Evolutionary conservation across 164 flowering plant species (phyloP), one percentile per base, ranked within the genome.

Genomic region (Vitis riparia): DNA sequence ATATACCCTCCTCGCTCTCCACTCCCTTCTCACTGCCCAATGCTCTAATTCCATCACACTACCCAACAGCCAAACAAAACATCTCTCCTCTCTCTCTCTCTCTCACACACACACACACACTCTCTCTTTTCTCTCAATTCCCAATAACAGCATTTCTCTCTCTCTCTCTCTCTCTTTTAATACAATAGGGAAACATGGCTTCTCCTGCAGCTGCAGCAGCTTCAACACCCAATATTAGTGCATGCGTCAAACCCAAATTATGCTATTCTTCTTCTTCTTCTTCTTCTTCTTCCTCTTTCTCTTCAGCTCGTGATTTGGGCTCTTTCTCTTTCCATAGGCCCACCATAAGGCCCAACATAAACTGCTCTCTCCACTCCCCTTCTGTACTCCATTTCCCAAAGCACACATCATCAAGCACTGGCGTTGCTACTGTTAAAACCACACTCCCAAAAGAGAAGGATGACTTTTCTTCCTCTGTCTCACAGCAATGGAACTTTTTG

Each of bases 401-500:
- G 14, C 76, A 75, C 30, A 11, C 69, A 68, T 30, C 5, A 32
- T 55, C 9, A 10, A 14, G 29, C 15, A 52, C 29, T 56, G 7
- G 5, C 2, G 55, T 47, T 11, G 5, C 51, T 23, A n/a, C 64
- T 29, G 59, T 58, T 63, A 29, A 14, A 48, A 8, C 73, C 63
- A 14, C 19, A 5, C 0, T 14, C 51, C 17, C 5, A 23, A 75
- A 47, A 2, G 44, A 66, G 9, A 66, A 32, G 16, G 6, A 50
- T 50, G 5, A 3, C n/a, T 30, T 59, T 64, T 32, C 55, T 8
- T 44, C 19, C 8, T 9, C 70, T 37, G 49, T 7, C 1, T 72
- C 72, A 2, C 75, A 65, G 16, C 64, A 76, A 5, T 88, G 91
- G 92, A 93, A 89, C 71, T 48, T 82, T 5, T 44, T 91, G 8